Conservation (phyloP, 768 basidiomycete species). For the Postia placenta region DNA sequence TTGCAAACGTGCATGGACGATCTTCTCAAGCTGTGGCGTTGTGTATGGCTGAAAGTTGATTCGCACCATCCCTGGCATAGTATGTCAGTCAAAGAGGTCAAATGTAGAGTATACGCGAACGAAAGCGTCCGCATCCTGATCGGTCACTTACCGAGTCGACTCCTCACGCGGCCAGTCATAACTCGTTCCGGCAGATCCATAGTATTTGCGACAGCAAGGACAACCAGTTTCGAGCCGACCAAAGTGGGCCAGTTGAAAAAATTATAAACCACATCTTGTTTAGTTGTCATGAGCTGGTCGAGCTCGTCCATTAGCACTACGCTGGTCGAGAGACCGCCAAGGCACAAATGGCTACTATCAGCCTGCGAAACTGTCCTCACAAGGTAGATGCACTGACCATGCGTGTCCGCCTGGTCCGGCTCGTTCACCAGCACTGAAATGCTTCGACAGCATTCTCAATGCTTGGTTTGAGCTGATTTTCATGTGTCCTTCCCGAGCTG, state of each 20-base stretch:
- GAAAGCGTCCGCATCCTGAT: no score
- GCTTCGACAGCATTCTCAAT: conserved; percentile 64
- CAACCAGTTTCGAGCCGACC: conserved; percentile 80
- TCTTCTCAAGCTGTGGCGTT: conserved; percentile 70
- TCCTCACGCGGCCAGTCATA: conserved; percentile 87
- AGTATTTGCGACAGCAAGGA: conserved; percentile 95
- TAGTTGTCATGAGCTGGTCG: conserved; percentile 91
- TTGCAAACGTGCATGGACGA: conserved; percentile 77
- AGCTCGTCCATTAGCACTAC: conserved; percentile 98
- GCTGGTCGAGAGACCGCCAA: conserved; percentile 33
- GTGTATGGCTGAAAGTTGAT: conserved; percentile 92
- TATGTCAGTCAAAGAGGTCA: no score
- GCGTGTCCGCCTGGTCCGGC: conserved; percentile 82
- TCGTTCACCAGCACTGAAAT: conserved; percentile 63
- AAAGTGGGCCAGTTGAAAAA: conserved; percentile 99
- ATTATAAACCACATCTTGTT: conserved; percentile 98
- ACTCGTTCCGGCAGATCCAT: conserved; percentile 96
- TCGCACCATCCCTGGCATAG: conserved; percentile 24
- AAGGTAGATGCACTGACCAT: conserved; percentile 68
- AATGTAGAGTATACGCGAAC: no score
- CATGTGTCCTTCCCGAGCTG: conserved; percentile 53
- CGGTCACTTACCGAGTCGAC: conserved; percentile 67
- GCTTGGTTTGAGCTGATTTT: conserved; percentile 76
- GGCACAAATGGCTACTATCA: background rate
- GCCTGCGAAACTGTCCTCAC: background rate